Conservation (phyloP, 176 grass and related monocot species). For the Carex cristatella region DNA sequence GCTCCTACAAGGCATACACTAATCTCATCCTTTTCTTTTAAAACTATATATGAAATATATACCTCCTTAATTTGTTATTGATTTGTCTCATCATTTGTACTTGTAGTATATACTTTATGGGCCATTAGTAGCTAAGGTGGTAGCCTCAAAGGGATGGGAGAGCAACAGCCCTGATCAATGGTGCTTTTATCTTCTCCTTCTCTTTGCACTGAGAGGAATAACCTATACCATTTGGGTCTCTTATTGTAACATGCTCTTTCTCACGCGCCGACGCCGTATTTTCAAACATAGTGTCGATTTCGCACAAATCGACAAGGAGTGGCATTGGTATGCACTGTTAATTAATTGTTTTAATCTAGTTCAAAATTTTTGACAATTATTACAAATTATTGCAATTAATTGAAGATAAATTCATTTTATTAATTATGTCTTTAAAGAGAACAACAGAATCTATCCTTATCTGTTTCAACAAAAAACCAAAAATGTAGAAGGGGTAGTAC, state of each 20-base stretch:
- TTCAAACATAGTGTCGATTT: constrained; percentile 62
- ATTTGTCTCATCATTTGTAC: neutral
- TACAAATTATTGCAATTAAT: neutral
- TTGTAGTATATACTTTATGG: constrained; percentile 59
- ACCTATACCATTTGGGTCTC: constrained; percentile 50
- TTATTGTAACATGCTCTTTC: constrained; percentile 80
- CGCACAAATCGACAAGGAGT: constrained; percentile 73
- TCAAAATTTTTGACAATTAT: neutral
- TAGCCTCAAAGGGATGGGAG: constrained; percentile 53
- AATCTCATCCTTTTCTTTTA: neutral
- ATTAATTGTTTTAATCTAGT: neutral
- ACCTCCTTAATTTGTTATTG: neutral
- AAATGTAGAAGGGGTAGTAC: neutral
- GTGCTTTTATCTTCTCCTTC: constrained; percentile 54
- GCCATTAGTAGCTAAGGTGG: constrained; percentile 51
- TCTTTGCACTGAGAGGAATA: constrained; percentile 40
- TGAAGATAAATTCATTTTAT: neutral
- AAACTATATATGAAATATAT: neutral
- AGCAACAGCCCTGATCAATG: constrained; percentile 43
- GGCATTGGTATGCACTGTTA: constrained; percentile 64
- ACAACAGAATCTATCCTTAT: neutral
- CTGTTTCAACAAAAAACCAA: neutral
- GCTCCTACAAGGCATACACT: constrained; percentile 57
- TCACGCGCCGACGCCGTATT: constrained; percentile 49
- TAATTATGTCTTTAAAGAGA: neutral